Conservation (phyloP, 441 rosid species). For the Rhodomyrtus psidioides region DNA sequence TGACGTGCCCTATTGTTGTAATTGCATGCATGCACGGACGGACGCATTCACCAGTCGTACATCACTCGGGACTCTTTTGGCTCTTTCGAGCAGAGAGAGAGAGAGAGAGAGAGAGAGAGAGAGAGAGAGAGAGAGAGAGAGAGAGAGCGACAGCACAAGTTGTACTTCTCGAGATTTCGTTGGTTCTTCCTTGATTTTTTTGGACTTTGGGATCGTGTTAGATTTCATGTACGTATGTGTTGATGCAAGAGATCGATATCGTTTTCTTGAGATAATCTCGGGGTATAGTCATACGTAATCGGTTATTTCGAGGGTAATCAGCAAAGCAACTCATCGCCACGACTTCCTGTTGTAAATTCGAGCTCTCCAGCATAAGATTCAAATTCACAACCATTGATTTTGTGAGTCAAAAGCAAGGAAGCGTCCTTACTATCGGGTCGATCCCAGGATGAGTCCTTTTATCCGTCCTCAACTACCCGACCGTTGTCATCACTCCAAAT, state of each 20-base stretch:
- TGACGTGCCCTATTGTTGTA: background rate
- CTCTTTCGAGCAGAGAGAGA: background rate
- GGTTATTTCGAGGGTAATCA: too few relatives aligned
- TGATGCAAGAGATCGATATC: background rate
- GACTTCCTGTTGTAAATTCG: background rate
- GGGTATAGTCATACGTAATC: too few relatives aligned
- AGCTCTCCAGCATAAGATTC: background rate
- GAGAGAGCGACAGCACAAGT: too few relatives aligned
- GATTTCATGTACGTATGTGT: background rate
- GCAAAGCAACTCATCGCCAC: too few relatives aligned
- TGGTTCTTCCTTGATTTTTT: background rate
- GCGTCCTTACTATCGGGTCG: too few relatives aligned
- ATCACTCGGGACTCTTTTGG: background rate
- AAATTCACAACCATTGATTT: too few relatives aligned
- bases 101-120: too few relatives aligned
- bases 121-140: too few relatives aligned
- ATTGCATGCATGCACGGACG: background rate
- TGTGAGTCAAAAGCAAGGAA: too few relatives aligned
- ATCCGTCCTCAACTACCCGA: too few relatives aligned
- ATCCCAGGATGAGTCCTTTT: too few relatives aligned
- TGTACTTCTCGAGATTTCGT: background rate
- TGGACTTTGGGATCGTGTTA: background rate
- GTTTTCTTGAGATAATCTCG: background rate
- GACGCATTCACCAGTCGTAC: background rate
- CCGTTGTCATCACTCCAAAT: too few relatives aligned